Base-by-base conservation (phyloP, 805 yeast species). In the Spathaspora boniae region DNA sequence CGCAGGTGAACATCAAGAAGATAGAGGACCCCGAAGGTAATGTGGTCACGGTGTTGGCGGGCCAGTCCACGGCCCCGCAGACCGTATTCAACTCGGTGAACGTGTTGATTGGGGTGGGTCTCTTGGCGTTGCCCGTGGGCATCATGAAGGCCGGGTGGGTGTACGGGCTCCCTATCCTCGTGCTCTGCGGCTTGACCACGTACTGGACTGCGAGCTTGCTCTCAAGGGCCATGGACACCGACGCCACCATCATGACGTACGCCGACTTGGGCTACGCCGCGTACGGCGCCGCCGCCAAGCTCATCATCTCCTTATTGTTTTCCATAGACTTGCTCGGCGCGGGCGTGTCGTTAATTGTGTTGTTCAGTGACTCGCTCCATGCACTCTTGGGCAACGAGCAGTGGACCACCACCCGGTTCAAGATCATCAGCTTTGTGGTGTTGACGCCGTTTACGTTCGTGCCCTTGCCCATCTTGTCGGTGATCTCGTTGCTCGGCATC, bases 261-360 rank as follows among this genome's bases (percentile, higher is more conserved):
- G 94, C 95, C 0, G 96, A 88, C 61, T 68, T 88, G 32, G 95
- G 94, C 3, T 81, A 76, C 48, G 85, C 86, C n/a, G 84, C 89
- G 0, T 86, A 82, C 52, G 96, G 96, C 1, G 65, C 82, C 2
- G 67, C 66, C 21, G 95, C 93, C 2, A 74, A 95, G 48, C 66
- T 85, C 3, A 55, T 82, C 23, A 83, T 88, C 21, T 84, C 95
- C 2, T 46, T 80, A 9, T 51, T 87, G 9, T 87, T 88, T 52
- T 80, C 91, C 1, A 47, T 85, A 27, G 96, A 88, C 50, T 67
- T 88, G 29, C 46, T 84, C 38, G 95, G 91, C 3, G 81, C 83
- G 29, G 89, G 95, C 12, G 89, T 88, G 8, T 76, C 95, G 0
- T 65, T 88, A 42, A 75, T 85, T 32, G 86, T 88, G 16, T 65